Evolutionary conservation across 169 alveolate genomes (phyloP).

Genomic region (Eimeria mitis): DNA sequence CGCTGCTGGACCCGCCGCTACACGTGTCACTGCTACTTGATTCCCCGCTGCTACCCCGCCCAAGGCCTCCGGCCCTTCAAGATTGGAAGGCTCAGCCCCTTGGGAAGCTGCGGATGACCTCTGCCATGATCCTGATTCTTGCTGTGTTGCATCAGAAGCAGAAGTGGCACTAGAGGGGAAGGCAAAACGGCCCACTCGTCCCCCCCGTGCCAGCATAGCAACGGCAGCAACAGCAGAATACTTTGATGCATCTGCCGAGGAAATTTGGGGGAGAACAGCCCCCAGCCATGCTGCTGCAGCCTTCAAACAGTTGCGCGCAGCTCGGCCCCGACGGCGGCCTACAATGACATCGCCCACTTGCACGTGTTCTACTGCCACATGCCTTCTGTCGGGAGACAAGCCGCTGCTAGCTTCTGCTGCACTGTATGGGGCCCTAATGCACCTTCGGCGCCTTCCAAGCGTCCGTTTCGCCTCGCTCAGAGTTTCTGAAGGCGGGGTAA

Average conservation of each 20-base stretch:
- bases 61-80: not conserved
- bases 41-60: conserved; percentile 8
- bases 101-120: not conserved
- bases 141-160: conserved; percentile 10
- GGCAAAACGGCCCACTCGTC: conserved; percentile 11
- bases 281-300: conserved; percentile 65
- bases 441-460: conserved; percentile 36
- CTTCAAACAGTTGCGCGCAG: conserved; percentile 50
- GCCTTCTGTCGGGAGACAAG: not conserved
- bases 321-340: conserved; percentile 60
- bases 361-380: not conserved
- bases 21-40: not conserved
- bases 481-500: not conserved
- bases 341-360: not conserved
- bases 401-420: conserved; percentile 24
- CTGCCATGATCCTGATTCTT: not conserved
- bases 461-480: not conserved
- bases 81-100: not conserved
- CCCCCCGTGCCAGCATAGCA: conserved; percentile 57
- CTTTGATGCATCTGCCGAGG: conserved; percentile 27
- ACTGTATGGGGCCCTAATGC: not conserved
- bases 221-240: conserved; percentile 44
- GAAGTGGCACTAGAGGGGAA: not conserved
- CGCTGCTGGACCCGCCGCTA: not conserved
- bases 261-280: conserved; percentile 35